Evolutionary conservation across 257 asterid species (phyloP), one percentile per base, ranked within the genome.

Genomic region (Gentiana straminea): DNA sequence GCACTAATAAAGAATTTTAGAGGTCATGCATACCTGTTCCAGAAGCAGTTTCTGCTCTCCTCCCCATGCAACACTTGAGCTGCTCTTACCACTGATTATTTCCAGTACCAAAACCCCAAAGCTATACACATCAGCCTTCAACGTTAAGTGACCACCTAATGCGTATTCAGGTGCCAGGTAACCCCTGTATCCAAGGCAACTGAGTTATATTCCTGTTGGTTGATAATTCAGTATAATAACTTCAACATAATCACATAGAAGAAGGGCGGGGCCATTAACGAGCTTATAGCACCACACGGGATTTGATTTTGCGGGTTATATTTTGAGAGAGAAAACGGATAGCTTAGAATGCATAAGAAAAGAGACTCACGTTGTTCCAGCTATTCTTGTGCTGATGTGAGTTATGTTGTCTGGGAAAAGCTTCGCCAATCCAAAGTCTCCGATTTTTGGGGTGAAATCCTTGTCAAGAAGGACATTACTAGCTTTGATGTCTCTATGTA

Each of bases 81-180:
- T 83, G 74, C 95, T 80, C 77, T 59, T 77, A 60, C 94, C 94
- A 48, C 90, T 84, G 45, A 89, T 70, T 52, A 84, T 62, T 80
- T 89, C 97, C 64, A 90, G 91, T 55, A 79, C 73, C 36, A 90
- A 73, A 63, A 90, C 74, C 57, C 98, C 98, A 62, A 82, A 90
- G 76, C 98, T 86, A 62, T 86, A 86, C 13, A 86, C 81, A 38
- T 90, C 96, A 11, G 96, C 98, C 78, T 82, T 90, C 90, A 76
- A 43, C 34, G 98, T 90, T 64, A 90, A 75, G 52, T 81, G 98
- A 44, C 98, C 96, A 13, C 95, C 96, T 73, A 86, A 70, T 62
- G 76, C 96, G 71, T 90, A 90, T 77, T 90, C 98, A 33, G 98
- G 98, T 51, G 98, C 98, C 69, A 90, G 81, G 72, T 90, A 90